Conservation (phyloP, 1,284 basidiomycete genomes). For the Melanopsichium pennsylvanicum region DNA sequence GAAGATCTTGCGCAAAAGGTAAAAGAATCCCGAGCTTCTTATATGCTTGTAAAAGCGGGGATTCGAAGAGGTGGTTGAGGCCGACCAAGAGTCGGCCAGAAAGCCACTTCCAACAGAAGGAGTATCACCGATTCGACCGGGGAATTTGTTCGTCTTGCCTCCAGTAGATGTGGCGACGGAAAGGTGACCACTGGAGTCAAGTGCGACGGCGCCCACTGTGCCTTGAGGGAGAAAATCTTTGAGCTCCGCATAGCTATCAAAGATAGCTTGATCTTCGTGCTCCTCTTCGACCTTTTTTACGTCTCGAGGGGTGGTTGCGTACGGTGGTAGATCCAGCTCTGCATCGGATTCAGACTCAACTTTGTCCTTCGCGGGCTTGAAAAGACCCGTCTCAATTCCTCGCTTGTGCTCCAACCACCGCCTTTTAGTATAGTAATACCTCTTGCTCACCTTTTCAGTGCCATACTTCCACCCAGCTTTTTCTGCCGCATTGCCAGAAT, state of each 20-base stretch:
- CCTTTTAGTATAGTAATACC: constrained; percentile 38
- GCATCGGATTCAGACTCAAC: not conserved
- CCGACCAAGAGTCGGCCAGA: constrained; percentile 80
- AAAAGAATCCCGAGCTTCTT: too few relatives aligned
- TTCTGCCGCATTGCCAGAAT: constrained; percentile 76
- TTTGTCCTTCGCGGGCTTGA: not conserved
- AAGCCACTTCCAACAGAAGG: constrained; percentile 79
- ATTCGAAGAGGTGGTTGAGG: not conserved
- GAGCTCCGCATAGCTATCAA: constrained; percentile 43
- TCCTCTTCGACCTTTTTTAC: not conserved
- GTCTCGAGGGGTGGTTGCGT: not conserved
- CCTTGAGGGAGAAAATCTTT: constrained; percentile 76
- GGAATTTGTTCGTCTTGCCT: constrained; percentile 81
- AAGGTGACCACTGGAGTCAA: constrained; percentile 78
- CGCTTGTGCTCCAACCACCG: constrained; percentile 41
- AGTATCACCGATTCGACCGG: constrained; percentile 81
- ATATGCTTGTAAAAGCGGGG: too few relatives aligned
- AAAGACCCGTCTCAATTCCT: constrained; percentile 8
- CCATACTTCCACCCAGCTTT: constrained; percentile 67
- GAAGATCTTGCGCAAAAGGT: not conserved
- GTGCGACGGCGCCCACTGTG: constrained; percentile 82
- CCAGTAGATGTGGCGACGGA: constrained; percentile 79
- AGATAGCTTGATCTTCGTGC: constrained; percentile 23
- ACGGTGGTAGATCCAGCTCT: constrained; percentile 4
- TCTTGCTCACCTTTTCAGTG: constrained; percentile 12